Evolutionary conservation across 192 early-diverging fungal species (phyloP), one percentile per base, ranked within the genome.

Genomic region (Endogone sp.): DNA sequence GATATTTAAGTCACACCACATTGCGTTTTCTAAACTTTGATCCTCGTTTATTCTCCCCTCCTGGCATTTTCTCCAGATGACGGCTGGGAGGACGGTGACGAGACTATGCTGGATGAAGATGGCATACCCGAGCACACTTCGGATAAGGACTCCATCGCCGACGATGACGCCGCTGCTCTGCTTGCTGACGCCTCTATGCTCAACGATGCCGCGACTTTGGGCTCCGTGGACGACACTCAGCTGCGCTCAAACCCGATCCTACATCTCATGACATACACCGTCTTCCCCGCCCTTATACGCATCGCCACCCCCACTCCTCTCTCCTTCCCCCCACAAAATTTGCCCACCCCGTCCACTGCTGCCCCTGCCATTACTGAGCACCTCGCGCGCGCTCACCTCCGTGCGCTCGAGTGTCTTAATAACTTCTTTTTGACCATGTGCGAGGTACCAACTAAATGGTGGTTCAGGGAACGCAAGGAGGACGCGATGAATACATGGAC

Each of bases 351-450:
- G 1, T 31, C 67, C 13, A 76, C 67, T 20, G 68, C 65, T 20
- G 75, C 77, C 29, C 76, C 77, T 2, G 49, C 71, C 29, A 76
- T 89, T 60, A 80, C 79, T 61, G 74, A 81, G 27, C 76, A 74
- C 25, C 79, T 93, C 62, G 80, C 77, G 4, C 82, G 78, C 6
- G 85, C 88, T 20, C 87, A 91, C 66, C 76, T 88, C 31, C 84
- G 90, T 27, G 85, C 91, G 2, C 72, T 93, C 55, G 88, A 87
- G 49, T 91, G 88, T 64, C 71, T 93, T 44, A 91, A 90, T 76
- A 93, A 93, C 75, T 89, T 90, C 68, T 77, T 91, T 66, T 78
- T 93, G 64, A 82, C 85, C n/a, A 84, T 93, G 76, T 84, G 84
- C 29, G 90, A 93, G 60, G 73, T 87, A 2, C 82, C 84, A 24